Evolutionary conservation across 129 eudicot species (phyloP).

Genomic region (Heracleum sosnowskyi): DNA sequence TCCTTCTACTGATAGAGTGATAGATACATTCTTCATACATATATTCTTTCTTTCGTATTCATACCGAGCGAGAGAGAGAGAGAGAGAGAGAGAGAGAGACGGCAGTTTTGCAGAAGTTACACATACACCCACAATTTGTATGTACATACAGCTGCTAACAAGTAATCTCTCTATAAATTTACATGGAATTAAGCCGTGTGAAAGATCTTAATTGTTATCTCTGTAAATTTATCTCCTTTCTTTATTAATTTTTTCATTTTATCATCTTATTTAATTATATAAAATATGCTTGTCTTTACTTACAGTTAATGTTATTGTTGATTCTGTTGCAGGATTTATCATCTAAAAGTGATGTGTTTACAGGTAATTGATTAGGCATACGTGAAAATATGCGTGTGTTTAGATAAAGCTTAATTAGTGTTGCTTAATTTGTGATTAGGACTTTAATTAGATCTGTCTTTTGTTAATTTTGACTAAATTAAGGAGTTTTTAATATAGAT

Average conservation of each 20-base stretch:
- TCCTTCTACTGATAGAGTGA: slow-evolving; percentile 1
- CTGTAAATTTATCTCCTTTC: slow-evolving; percentile 1
- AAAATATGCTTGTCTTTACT: neutral
- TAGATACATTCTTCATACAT: slow-evolving; percentile 16
- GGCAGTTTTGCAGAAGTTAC: neutral
- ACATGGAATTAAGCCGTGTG: slow-evolving; percentile 7
- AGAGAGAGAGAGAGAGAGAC: neutral
- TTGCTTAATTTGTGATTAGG: slow-evolving; percentile 6
- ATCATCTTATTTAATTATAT: slow-evolving; percentile 1
- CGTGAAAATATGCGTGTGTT: neutral
- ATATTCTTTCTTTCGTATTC: neutral
- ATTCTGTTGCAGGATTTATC: slow-evolving; percentile 17
- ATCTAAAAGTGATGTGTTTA: slow-evolving; percentile 39
- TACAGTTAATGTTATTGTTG: slow-evolving; percentile 12
- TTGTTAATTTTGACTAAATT: slow-evolving; percentile 10
- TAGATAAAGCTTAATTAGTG: neutral
- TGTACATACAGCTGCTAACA: neutral
- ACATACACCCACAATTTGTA: neutral
- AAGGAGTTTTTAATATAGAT: neutral
- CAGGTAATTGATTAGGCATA: slow-evolving; percentile 21
- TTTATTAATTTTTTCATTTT: slow-evolving; percentile 1
- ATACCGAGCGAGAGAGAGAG: neutral
- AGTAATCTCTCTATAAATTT: slow-evolving; percentile 13
- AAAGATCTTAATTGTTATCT: slow-evolving; percentile 20
- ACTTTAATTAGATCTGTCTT: slow-evolving; percentile 37